Evolutionary conservation across 805 yeast species (phyloP).

Genomic region (Saturnispora dispora): DNA sequence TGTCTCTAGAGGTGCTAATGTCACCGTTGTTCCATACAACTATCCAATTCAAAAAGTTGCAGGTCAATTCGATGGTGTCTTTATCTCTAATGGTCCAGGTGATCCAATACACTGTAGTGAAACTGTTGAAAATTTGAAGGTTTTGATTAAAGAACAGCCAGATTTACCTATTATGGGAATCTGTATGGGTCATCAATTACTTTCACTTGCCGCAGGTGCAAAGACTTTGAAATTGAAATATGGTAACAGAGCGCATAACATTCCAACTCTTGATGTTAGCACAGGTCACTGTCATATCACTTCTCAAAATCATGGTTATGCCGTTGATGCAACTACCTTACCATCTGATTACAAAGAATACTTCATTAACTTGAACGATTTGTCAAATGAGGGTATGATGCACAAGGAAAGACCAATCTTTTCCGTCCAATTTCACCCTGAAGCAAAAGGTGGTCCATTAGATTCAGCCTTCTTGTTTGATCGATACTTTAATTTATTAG

Average conservation of each 20-base stretch:
- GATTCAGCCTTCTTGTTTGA: constrained; percentile 90
- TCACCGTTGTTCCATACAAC: constrained; percentile 94
- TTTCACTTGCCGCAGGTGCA: constrained; percentile 93
- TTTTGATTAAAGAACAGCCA: constrained; percentile 52
- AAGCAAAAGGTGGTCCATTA: constrained; percentile 97
- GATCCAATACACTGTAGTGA: constrained; percentile 86
- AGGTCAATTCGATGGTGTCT: constrained; percentile 86
- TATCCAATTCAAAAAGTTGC: constrained; percentile 90
- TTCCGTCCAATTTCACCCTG: constrained; percentile 98
- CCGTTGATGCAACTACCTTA: constrained; percentile 77
- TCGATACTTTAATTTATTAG: constrained; percentile 69
- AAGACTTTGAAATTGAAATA: constrained; percentile 86
- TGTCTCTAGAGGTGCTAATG: constrained; percentile 89
- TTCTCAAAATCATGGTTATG: constrained; percentile 98
- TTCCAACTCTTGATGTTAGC: constrained; percentile 84
- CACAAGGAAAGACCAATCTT: constrained; percentile 83
- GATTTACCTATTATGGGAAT: constrained; percentile 93
- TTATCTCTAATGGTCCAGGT: constrained; percentile 95
- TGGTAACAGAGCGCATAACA: constrained; percentile 98
- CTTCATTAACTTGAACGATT: constrained; percentile 88
- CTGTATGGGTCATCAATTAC: constrained; percentile 94
- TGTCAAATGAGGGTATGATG: constrained; percentile 96
- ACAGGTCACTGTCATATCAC: constrained; percentile 96
- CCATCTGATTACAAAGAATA: constrained; percentile 74
- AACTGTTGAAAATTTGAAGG: constrained; percentile 66